Evolutionary conservation across 352 stramenopile genomes (phyloP).

Genomic region (Globisporangium abappressorium): DNA sequence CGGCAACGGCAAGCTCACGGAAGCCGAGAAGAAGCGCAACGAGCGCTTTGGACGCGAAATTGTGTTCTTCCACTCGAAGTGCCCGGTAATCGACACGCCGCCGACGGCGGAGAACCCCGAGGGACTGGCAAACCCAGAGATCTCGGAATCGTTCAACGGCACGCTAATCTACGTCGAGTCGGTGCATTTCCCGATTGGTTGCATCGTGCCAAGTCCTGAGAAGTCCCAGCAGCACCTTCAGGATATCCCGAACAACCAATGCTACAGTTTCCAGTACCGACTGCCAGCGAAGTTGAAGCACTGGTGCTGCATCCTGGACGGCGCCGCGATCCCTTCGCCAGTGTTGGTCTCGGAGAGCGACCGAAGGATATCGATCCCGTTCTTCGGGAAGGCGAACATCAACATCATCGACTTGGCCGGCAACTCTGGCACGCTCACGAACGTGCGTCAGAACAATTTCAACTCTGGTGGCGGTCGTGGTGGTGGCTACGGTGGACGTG

Average conservation of each 20-base stretch:
- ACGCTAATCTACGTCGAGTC: constrained; percentile 69
- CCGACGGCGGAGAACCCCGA: constrained; percentile 47
- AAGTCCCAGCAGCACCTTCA: constrained; percentile 66
- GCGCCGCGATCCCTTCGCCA: constrained; percentile 31
- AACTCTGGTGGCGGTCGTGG: constrained; percentile 33
- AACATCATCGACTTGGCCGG: constrained; percentile 82
- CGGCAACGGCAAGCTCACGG: constrained; percentile 59
- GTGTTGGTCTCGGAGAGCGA: constrained; percentile 61
- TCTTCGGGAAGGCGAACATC: constrained; percentile 83
- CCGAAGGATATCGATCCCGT: constrained; percentile 68
- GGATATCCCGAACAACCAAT: constrained; percentile 86
- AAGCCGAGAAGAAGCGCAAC: constrained; percentile 83
- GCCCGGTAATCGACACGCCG: constrained; percentile 35
- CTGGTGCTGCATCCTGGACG: constrained; percentile 55
- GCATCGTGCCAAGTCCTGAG: constrained; percentile 71
- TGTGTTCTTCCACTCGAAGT: constrained; percentile 81
- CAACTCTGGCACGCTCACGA: constrained; percentile 41
- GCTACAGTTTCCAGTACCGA: constrained; percentile 81
- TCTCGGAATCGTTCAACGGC: constrained; percentile 69
- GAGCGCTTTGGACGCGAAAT: constrained; percentile 78
- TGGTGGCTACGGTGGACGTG: constrained; percentile 21
- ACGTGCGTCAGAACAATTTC: constrained; percentile 56
- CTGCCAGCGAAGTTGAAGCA: constrained; percentile 51
- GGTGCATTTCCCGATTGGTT: constrained; percentile 70
- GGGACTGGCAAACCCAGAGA: constrained; percentile 37